These are phyloP conservation scores for Claviceps spartinae DNA, from an alignment of 2,329 filamentous ascomycete genomes.

Conservation along the genomic window DNA sequence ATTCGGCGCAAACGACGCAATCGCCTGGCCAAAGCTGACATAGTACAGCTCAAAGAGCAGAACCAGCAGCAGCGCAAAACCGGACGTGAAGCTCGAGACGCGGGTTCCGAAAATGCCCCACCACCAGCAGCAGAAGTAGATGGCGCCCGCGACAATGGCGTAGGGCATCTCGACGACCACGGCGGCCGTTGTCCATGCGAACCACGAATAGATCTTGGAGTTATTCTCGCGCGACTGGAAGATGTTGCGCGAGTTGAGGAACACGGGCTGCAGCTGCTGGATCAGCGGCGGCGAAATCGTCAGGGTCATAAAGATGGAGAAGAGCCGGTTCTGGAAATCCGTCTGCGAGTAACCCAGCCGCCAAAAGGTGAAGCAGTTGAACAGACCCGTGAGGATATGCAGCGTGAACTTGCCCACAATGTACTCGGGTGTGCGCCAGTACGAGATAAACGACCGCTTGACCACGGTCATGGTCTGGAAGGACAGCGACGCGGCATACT, in stretches of 20 bases:
- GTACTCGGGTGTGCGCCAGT: slow-evolving; percentile 55
- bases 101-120: slow-evolving; percentile 35
- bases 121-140: slow-evolving; percentile 41
- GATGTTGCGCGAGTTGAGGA: slow-evolving; percentile 49
- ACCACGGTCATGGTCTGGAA: slow-evolving; percentile 41
- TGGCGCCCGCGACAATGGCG: slow-evolving; percentile 46
- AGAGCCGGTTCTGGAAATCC: slow-evolving; percentile 58
- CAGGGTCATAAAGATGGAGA: slow-evolving; percentile 64
- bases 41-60: slow-evolving; percentile 56
- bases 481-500: slow-evolving; percentile 48
- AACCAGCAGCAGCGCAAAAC: slow-evolving; percentile 49
- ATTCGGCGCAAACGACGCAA: slow-evolving; percentile 53
- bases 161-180: slow-evolving; percentile 61
- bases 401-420: slow-evolving; percentile 47
- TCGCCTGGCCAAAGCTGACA: slow-evolving; percentile 51
- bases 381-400: slow-evolving; percentile 48
- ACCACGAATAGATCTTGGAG: slow-evolving; percentile 71
- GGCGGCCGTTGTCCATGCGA: slow-evolving; percentile 51
- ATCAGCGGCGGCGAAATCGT: slow-evolving; percentile 63
- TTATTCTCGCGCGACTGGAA: slow-evolving; percentile 61
- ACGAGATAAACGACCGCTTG: slow-evolving; percentile 44
- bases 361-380: slow-evolving; percentile 61
- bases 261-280: slow-evolving; percentile 64
- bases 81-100: slow-evolving; percentile 40
- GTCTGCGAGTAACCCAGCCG: slow-evolving; percentile 41